Evolutionary conservation across 495 filamentous ascomycete genomes (phyloP), one percentile per base, ranked within the genome.

Genomic region (Aspergillus bertholletiae): DNA sequence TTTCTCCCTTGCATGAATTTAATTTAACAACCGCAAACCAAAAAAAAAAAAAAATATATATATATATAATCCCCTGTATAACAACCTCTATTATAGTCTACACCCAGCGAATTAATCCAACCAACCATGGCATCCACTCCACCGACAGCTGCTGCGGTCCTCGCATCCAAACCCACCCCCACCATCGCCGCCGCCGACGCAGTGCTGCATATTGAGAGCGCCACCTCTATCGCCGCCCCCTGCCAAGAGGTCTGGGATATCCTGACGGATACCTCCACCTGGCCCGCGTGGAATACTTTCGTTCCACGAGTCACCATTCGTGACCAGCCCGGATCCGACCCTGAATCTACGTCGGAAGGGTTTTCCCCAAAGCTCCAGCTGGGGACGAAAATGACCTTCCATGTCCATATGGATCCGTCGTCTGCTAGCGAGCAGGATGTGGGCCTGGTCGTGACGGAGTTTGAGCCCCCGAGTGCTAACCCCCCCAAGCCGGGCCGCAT

Each of bases 241-340:
- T 52, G 66, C 17, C 37, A 61, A 5, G 27, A 58, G 13, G 68
- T 77, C 58, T 77, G 72, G 72, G 50, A 58, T 21, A 58, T 59
- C 9, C 63, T 77, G 2, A 69, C 60, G 21, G 61, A 78, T 53
- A 76, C 72, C 26, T 72, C 73, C 22, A 72, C 69, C 58, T 78
- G 69, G 70, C 68, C 70, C 9, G 47, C 35, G 17, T 78, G 75
- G 75, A 78, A 78, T 52, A 57, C 58, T 7, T 78, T 77, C 54
- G 65, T 74, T 1, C 74, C 75, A 1, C 60, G 59, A 37, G 69
- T 74, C 7, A 75, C 73, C 1, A 72, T 78, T 35, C 64, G 65
- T 60, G 64, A 65, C 22, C 75, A 75, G 39, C 66, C 69, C 8
- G 46, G 55, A 8, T 22, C 40, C 47, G 35, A 63, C 15, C 12